These are phyloP conservation scores for Tothia fuscella DNA, from an alignment of 2,329 filamentous ascomycete genomes.

Conservation along the genomic window DNA sequence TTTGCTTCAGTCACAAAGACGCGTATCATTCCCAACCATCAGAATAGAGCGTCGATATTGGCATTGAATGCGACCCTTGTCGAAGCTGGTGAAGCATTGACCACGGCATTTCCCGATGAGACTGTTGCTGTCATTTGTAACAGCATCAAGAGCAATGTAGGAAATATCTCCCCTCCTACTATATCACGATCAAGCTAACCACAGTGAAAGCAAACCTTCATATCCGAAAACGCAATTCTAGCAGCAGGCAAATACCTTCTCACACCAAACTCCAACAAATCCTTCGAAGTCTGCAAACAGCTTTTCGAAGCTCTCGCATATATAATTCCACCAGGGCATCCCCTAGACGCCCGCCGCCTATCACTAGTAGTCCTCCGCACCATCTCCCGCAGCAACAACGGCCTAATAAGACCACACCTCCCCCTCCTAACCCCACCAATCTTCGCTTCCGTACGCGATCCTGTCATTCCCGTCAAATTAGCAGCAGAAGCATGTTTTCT, in stretches of 20 bases:
- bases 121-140: constrained; percentile 65
- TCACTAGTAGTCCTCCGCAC: constrained; percentile 82
- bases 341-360: constrained; percentile 73
- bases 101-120: constrained; percentile 59
- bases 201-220: constrained; percentile 49
- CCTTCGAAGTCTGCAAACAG: constrained; percentile 61
- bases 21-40: constrained; percentile 65
- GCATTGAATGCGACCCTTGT: constrained; percentile 80
- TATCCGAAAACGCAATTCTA: constrained; percentile 78
- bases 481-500: constrained; percentile 92
- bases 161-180: constrained; percentile 22
- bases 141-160: constrained; percentile 66
- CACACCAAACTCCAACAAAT: constrained; percentile 48
- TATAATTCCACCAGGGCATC: constrained; percentile 64
- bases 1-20: constrained; percentile 52
- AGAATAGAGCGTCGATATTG: constrained; percentile 68
- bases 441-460: constrained; percentile 81
- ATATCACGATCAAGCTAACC: constrained; percentile 12
- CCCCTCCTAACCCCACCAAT: constrained; percentile 67
- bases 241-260: constrained; percentile 87
- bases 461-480: constrained; percentile 88
- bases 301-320: constrained; percentile 68
- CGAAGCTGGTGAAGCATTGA: constrained; percentile 62
- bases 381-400: constrained; percentile 64
- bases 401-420: constrained; percentile 72